A percentile compares a stretch with the other conserved stretches of the same genome.
These are phyloP conservation scores for Aspergillus ellipticus DNA, from an alignment of 495 filamentous ascomycete species.

Conservation along the genomic window DNA sequence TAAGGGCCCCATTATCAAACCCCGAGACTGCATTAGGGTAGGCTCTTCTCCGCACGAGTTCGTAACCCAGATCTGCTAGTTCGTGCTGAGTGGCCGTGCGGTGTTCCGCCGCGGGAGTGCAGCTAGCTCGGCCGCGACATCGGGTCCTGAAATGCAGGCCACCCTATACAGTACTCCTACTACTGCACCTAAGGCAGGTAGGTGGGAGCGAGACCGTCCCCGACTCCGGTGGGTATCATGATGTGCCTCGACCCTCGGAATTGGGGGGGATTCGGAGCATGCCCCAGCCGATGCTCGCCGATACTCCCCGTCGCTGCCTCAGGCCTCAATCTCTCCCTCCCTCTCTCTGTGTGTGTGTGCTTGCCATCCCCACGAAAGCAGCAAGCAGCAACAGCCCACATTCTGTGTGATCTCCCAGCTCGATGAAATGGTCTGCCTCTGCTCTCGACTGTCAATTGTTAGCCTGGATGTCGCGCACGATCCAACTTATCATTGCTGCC, in stretches of 20 bases:
- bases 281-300: neutral
- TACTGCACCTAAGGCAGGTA: too few relatives aligned
- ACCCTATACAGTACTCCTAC: too few relatives aligned
- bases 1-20: neutral
- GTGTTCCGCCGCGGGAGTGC: too few relatives aligned
- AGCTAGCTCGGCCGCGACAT: too few relatives aligned
- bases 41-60: neutral
- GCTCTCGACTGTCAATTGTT: neutral
- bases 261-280: neutral
- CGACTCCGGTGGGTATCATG: too few relatives aligned
- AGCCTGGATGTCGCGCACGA: too few relatives aligned
- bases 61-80: neutral
- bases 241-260: neutral
- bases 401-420: neutral
- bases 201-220: too few relatives aligned
- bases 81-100: too few relatives aligned
- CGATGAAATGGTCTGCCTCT: neutral
- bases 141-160: too few relatives aligned
- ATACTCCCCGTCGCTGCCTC: neutral
- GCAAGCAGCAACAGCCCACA: neutral
- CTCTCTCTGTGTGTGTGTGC: too few relatives aligned
- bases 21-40: neutral
- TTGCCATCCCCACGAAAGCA: too few relatives aligned
- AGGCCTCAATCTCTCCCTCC: neutral
- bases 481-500: neutral